Evolutionary conservation across 2,329 filamentous ascomycete species (phyloP), one percentile per base, ranked within the genome.

Genomic region (Colletotrichum nymphaeae): DNA sequence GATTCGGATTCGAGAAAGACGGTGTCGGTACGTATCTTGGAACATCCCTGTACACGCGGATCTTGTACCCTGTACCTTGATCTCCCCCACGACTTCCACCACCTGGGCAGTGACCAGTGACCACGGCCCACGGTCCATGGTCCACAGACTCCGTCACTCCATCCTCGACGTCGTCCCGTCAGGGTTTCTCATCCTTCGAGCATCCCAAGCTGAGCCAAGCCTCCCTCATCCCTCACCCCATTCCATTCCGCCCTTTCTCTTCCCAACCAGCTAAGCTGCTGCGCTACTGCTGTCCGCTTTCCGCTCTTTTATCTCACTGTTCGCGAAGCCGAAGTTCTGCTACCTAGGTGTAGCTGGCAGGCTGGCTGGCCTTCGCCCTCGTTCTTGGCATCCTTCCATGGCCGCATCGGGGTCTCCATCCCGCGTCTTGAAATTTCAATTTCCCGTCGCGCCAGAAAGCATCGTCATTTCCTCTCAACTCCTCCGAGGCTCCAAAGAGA

Each of bases 181-280:
- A 42, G 42, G 65, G 69, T 69, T 69, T 32, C 59, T 63, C 69
- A 72, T 72, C 69, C 69, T 69, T 72, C 65, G 52, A 64, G 52
- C 58, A 69, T 69, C 65, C 69, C 52, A 67, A 26, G 24, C 46
- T 58, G 49, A 56, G 58, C 59, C 58, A 69, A 72, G 69, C 69
- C 58, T 72, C 64, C 69, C 52, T 58, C 64, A 9, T n/a, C 64
- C 12, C 35, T 16, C 35, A 42, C 35, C 35, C 14, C 35, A 42
- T 42, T 42, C 12, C 69, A 69, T 63, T 72, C 64, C 69, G 57
- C 67, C 28, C 8, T 64, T 64, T 58, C 11, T n/a, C 49, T 58
- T 42, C 52, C 63, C 58, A 53, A 28, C 22, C 60, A 37, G 55
- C 37, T 68, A 11, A 26, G 59, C 52, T 30, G 46, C 30, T 68